These are phyloP conservation scores for Cladosporium sp. DNA, from an alignment of 2,329 filamentous ascomycete species.

Conservation along the genomic window DNA sequence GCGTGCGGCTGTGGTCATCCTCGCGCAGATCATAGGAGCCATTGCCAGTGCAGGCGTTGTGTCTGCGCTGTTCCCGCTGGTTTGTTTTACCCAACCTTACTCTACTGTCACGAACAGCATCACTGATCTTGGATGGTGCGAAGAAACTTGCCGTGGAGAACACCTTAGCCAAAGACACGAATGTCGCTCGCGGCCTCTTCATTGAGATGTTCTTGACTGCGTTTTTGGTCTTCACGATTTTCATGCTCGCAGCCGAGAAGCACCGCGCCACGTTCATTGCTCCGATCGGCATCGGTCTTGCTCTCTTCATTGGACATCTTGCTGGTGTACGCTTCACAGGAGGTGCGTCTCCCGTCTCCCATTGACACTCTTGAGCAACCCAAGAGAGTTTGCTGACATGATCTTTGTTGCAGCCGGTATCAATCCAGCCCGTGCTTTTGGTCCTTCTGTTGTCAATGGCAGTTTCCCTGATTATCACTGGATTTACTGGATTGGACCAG, in stretches of 20 bases:
- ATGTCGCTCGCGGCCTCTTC: constrained; percentile 41
- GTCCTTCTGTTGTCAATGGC: constrained; percentile 36
- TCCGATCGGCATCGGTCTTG: constrained; percentile 30
- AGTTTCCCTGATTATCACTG: constrained; percentile 39
- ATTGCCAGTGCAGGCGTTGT: constrained; percentile 45
- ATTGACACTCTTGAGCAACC: neutral
- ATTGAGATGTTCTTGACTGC: constrained; percentile 34
- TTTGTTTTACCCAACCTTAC: neutral
- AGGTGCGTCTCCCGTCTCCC: constrained; percentile 15
- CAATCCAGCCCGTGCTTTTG: constrained; percentile 43
- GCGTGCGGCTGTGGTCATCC: constrained; percentile 40
- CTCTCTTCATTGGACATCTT: constrained; percentile 41
- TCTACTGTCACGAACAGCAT: neutral
- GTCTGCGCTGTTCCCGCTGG: constrained; percentile 41
- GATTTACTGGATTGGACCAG: constrained; percentile 45
- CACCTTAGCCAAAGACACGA: constrained; percentile 38
- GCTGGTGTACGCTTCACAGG: constrained; percentile 42
- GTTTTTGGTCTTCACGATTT: constrained; percentile 41
- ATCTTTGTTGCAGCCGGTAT: constrained; percentile 33
- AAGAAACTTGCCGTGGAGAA: constrained; percentile 44
- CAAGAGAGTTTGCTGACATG: neutral
- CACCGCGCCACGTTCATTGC: constrained; percentile 30
- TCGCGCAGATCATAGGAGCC: constrained; percentile 43
- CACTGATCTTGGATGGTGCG: neutral
- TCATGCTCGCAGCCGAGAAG: constrained; percentile 31